These are phyloP conservation scores for Backusella circina DNA, from an alignment of 192 early-diverging fungal genomes.

Conservation along the genomic window DNA sequence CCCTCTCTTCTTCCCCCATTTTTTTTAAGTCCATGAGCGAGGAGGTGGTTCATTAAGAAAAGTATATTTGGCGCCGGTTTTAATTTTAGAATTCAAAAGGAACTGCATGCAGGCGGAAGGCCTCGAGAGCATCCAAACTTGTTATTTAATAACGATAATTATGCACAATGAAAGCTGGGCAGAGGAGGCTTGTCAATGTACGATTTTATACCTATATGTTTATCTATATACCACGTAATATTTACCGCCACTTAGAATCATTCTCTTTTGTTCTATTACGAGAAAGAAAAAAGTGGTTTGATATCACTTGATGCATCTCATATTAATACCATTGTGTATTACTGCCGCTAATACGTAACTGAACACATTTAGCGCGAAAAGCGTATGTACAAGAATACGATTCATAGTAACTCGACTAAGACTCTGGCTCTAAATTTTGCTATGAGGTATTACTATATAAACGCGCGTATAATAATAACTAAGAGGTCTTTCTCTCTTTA, in stretches of 20 bases:
- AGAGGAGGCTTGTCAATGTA: neutral
- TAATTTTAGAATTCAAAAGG: neutral
- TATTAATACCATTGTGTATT: neutral
- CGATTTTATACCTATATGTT: neutral
- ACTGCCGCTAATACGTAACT: too few species aligned
- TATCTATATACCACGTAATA: neutral
- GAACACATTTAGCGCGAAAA: neutral
- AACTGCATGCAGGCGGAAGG: neutral
- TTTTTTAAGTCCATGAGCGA: neutral
- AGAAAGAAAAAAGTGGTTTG: neutral
- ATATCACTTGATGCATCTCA: neutral
- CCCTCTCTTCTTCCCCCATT: neutral
- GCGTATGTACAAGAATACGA: neutral
- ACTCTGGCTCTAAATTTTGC: too few species aligned
- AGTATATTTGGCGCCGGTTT: neutral
- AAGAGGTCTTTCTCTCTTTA: neutral
- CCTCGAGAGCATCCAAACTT: neutral
- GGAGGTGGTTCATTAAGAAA: neutral
- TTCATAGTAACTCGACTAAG: neutral
- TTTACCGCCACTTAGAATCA: neutral
- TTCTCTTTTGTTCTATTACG: neutral
- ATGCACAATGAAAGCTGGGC: neutral
- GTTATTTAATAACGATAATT: neutral
- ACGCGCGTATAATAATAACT: neutral
- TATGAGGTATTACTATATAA: too few species aligned